Percentiles rank a stretch among this genome's conserved stretches.
Conservation (phyloP, 2,329 filamentous ascomycete species). For the Colletotrichum lini region DNA sequence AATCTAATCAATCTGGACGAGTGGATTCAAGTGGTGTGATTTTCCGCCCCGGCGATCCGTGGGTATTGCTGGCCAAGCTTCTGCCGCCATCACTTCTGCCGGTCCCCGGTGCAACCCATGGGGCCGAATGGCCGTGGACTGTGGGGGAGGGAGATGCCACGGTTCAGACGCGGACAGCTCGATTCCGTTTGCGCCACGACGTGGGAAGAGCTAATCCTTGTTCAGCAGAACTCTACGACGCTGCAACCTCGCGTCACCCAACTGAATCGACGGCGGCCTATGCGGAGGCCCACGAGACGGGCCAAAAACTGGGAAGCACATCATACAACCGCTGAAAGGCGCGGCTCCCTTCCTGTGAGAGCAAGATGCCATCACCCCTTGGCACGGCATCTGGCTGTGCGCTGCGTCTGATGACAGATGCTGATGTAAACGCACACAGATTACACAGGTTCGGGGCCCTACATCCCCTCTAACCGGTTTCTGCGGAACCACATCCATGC, state of each 20-base stretch:
- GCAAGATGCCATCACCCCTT: background rate
- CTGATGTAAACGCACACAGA: slow-evolving; percentile 34
- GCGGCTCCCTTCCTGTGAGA: slow-evolving; percentile 16
- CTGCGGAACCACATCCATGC: too few relatives aligned
- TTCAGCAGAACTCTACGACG: slow-evolving; percentile 3
- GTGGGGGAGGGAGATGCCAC: background rate
- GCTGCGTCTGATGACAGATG: slow-evolving; percentile 30
- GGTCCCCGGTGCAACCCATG: slow-evolving; percentile 10
- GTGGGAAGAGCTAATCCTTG: slow-evolving; percentile 13
- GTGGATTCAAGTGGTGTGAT: slow-evolving; percentile 29
- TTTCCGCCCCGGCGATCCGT: slow-evolving; percentile 27
- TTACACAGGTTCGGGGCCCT: too few relatives aligned
- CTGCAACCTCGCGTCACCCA: slow-evolving; percentile 39
- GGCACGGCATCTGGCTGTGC: background rate
- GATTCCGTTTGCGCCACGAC: slow-evolving; percentile 33
- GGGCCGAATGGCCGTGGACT: slow-evolving; percentile 12
- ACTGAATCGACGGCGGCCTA: slow-evolving; percentile 9
- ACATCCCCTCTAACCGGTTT: background rate
- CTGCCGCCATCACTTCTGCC: background rate
- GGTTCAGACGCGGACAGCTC: slow-evolving; percentile 37
- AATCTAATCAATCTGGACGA: slow-evolving; percentile 34
- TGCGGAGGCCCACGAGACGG: slow-evolving; percentile 2
- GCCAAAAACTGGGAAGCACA: slow-evolving; percentile 22
- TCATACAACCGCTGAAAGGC: slow-evolving; percentile 11
- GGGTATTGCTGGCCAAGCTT: background rate